Conservation (phyloP, 2,329 filamentous ascomycete species). For the Cordyceps cateniannulata region DNA sequence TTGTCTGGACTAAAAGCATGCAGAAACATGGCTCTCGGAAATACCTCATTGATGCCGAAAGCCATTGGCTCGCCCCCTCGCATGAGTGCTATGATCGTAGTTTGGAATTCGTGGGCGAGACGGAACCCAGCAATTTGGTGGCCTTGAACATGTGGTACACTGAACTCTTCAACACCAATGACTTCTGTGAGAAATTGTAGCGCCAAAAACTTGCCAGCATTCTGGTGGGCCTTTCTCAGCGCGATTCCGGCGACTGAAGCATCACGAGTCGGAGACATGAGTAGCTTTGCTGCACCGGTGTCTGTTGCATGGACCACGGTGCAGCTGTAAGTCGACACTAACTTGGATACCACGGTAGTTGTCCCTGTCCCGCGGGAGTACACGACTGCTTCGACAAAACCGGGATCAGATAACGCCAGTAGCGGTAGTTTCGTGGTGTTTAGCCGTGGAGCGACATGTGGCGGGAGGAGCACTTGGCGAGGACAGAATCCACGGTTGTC, state of each 20-base stretch:
- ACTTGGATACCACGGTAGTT: not conserved
- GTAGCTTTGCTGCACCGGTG: conserved; percentile 38
- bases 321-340: not conserved
- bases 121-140: conserved; percentile 36
- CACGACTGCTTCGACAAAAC: not conserved
- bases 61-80: conserved; percentile 58
- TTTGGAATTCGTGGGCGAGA: conserved; percentile 40
- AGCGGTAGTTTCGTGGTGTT: conserved; percentile 35
- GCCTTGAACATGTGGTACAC: conserved; percentile 47
- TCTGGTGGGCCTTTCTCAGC: conserved; percentile 42
- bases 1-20: conserved; percentile 37
- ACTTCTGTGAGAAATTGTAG: conserved; percentile 37
- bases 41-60: conserved; percentile 45
- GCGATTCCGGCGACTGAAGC: conserved; percentile 35
- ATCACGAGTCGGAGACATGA: conserved; percentile 49
- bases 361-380: not conserved
- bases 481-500: conserved; percentile 31
- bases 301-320: conserved; percentile 33
- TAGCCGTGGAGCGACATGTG: conserved; percentile 32
- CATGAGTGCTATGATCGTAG: conserved; percentile 55
- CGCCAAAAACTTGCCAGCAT: conserved; percentile 48
- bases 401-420: not conserved
- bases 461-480: conserved; percentile 41
- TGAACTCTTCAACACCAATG: conserved; percentile 43
- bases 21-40: conserved; percentile 45